These are phyloP conservation scores for Capsicum rhomboideum DNA, from an alignment of 257 asterid genomes.

Conservation along the genomic window DNA sequence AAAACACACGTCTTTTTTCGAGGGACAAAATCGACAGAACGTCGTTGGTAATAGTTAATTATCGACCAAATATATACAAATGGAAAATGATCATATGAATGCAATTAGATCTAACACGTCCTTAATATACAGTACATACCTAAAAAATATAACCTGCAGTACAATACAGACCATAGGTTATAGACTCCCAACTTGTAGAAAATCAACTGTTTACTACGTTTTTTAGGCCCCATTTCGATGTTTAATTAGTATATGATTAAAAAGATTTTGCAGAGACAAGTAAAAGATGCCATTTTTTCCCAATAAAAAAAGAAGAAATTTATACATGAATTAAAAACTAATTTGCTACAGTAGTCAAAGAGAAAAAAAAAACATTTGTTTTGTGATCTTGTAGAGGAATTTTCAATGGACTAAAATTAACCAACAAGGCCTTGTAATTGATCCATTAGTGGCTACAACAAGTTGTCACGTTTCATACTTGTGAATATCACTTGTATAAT, in stretches of 20 bases:
- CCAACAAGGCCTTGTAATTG: slow-evolving; percentile 7
- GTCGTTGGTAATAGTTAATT: too few species aligned
- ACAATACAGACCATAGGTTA: background rate
- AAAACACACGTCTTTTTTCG: too few species aligned
- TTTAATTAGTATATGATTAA: background rate
- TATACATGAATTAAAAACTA: background rate
- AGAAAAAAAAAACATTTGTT: background rate
- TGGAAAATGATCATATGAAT: background rate
- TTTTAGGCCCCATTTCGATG: background rate
- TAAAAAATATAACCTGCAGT: background rate
- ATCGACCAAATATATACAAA: too few species aligned
- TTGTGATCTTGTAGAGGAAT: background rate
- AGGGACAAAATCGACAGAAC: too few species aligned
- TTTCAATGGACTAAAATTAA: background rate
- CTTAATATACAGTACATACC: background rate
- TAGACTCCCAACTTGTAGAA: background rate
- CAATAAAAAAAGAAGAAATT: background rate
- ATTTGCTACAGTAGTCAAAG: background rate
- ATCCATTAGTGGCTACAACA: background rate
- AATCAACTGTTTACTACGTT: background rate
- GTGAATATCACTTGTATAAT: background rate
- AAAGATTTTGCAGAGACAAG: background rate
- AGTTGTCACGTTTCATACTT: background rate
- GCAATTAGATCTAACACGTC: background rate
- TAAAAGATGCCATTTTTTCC: background rate